phyloP scores from a whole-genome alignment of 495 filamentous ascomycete genomes.

The Cairneyella variabilis region DNA sequence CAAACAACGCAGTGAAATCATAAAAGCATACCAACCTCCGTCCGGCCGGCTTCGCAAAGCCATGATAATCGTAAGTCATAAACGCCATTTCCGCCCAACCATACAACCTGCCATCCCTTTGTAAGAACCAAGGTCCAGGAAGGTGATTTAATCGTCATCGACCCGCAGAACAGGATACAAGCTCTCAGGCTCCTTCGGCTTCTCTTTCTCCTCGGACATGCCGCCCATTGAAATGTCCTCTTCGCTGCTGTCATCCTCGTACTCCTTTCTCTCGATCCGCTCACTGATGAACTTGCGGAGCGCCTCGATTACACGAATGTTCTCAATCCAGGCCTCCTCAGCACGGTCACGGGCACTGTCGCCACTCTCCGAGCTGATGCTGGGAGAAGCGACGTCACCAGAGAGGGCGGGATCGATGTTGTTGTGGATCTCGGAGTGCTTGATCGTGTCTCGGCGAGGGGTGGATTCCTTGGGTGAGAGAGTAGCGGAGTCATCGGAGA shows the following conservation, averaged over 20 bases:
- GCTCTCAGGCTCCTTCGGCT: constrained; percentile 11
- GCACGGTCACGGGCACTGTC: constrained; percentile 39
- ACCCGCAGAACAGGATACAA: constrained; percentile 47
- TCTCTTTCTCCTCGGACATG: not conserved
- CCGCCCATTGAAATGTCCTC: constrained; percentile 28
- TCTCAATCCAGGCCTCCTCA: constrained; percentile 77
- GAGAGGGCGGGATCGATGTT: constrained; percentile 54
- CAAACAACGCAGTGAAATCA: too few species aligned
- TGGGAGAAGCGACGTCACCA: constrained; percentile 23
- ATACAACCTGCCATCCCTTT: too few species aligned
- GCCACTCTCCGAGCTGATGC: constrained; percentile 30
- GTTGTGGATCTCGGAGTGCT: constrained; percentile 42
- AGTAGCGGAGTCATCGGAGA: constrained; percentile 45
- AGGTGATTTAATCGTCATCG: constrained; percentile 22
- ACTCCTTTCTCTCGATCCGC: constrained; percentile 61
- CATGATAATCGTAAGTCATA: constrained; percentile 1
- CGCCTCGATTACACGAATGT: constrained; percentile 74
- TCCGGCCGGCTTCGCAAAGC: too few species aligned
- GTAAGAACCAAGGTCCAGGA: too few species aligned
- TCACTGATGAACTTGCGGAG: constrained; percentile 65
- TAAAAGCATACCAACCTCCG: too few species aligned
- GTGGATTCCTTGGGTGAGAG: constrained; percentile 35
- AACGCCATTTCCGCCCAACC: too few species aligned
- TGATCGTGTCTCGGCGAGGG: constrained; percentile 26
- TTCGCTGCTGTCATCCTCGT: constrained; percentile 36